A percentile compares a stretch with the other conserved stretches of the same genome.
phyloP scores from a whole-genome alignment of 371 early-diverging fungal species.

The Mortierella sp. region DNA sequence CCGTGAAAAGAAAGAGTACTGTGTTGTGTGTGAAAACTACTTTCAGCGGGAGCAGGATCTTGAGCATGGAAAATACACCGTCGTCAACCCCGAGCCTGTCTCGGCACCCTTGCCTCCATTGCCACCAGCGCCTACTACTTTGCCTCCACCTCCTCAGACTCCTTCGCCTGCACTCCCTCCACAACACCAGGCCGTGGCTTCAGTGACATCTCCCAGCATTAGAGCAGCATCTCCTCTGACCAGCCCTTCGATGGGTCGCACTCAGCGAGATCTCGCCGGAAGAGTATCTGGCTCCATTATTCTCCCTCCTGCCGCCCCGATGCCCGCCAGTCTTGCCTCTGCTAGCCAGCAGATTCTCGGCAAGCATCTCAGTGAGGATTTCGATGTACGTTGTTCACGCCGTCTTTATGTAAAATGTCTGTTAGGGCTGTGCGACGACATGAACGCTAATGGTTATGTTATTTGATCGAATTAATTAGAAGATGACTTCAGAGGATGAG shows the following conservation, averaged over 20 bases:
- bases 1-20: conserved; percentile 71
- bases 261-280: conserved; percentile 32
- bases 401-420: not conserved
- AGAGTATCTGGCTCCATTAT: conserved; percentile 41
- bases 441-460: not conserved
- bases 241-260: conserved; percentile 39
- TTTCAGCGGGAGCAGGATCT: conserved; percentile 55
- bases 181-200: conserved; percentile 5
- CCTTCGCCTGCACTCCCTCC: conserved; percentile 28
- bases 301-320: conserved; percentile 36
- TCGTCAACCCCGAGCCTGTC: conserved; percentile 10
- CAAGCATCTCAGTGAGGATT: conserved; percentile 47
- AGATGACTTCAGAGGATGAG: conserved; percentile 45
- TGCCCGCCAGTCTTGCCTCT: conserved; percentile 34
- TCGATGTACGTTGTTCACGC: conserved; percentile 33
- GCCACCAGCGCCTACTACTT: conserved; percentile 6
- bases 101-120: conserved; percentile 12
- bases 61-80: conserved; percentile 45
- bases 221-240: conserved; percentile 36
- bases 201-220: conserved; percentile 19
- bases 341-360: conserved; percentile 52
- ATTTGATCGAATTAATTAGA: conserved; percentile 13
- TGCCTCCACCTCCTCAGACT: conserved; percentile 21
- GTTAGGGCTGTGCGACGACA: not conserved
- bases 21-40: conserved; percentile 75